Evolutionary conservation across 2,329 filamentous ascomycete species (phyloP).

Genomic region (Cephalotrichum gorgonifer): DNA sequence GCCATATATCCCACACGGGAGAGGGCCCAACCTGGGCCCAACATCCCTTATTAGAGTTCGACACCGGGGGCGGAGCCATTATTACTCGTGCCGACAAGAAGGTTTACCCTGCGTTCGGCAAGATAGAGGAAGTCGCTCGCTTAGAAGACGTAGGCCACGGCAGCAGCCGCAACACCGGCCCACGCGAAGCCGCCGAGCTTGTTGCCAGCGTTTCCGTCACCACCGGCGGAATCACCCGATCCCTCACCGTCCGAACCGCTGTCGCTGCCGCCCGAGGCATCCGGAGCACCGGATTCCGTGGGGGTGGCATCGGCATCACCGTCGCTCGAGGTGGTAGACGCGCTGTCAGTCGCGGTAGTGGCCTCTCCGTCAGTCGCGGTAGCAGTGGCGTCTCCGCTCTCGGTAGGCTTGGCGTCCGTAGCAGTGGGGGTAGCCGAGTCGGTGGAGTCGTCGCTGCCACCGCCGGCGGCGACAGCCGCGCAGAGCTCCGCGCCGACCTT

Average conservation of each 20-base stretch:
- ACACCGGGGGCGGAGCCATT: not conserved
- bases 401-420: slow-evolving; percentile 7
- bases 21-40: not conserved
- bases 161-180: slow-evolving; percentile 18
- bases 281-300: not conserved
- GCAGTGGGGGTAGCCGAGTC: slow-evolving; percentile 9
- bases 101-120: not conserved
- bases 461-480: slow-evolving; percentile 7
- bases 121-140: not conserved
- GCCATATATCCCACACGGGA: not conserved
- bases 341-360: not conserved
- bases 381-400: not conserved
- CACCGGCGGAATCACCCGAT: slow-evolving; percentile 1
- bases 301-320: slow-evolving; percentile 2
- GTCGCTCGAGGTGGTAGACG: not conserved
- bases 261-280: not conserved
- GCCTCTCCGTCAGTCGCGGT: not conserved
- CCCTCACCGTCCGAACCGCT: not conserved
- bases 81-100: not conserved
- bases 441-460: slow-evolving; percentile 8
- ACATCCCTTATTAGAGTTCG: not conserved
- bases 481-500: slow-evolving; percentile 10
- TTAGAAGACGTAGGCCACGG: slow-evolving; percentile 21
- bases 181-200: slow-evolving; percentile 16
- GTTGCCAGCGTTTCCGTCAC: slow-evolving; percentile 10